Base-by-base conservation (phyloP, 768 basidiomycete species). In the Hericium alpestre region DNA sequence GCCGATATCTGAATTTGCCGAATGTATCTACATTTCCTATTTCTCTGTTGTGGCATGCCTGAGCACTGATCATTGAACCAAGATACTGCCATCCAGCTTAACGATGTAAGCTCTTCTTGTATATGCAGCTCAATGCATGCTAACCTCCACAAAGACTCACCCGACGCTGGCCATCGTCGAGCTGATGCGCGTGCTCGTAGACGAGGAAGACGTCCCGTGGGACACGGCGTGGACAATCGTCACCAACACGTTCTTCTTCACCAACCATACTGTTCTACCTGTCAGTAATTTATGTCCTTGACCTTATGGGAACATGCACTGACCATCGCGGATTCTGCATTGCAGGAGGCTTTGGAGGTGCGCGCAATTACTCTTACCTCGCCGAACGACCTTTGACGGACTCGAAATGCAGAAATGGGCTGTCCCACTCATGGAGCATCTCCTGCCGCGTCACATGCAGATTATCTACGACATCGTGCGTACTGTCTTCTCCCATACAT, bases 141-240 rank as follows among this genome's bases (percentile, higher is more conserved):
- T 56, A 13, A 43, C 43, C 16, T 20, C 27, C 38, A 3, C 49
- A 18, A 64, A 93, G 84, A 96, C 94, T 3, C 95, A 97, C 70
- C 94, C 94, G 0, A 94, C 93, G 3, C 79, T 97, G 58, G 92
- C 94, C 23, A 91, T 98, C 65, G 90, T 90, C 18, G 96, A 99
- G 70, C 76, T 97, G 56, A 93, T 93, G 91, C 84, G 94, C 25
- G 82, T 97, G 62, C 77, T 90, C 25, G 73, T 90, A 62, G 95
- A 98, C 65, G 95, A 98, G 39, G 95, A 98, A 69, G 90, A 93
- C 38, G 65, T 93, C 18, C 63, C 73, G 1, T 99, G 93, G 89
- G 81, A 83, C 60, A 64, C 71, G 15, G 94, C 96, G 4, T 99
- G 96, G 96, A 70, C 76, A 22, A 91, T 98, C 63, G 84, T 87